These are phyloP conservation scores for Talaromyces trachyspermus DNA, from an alignment of 495 filamentous ascomycete species.

Conservation along the genomic window DNA sequence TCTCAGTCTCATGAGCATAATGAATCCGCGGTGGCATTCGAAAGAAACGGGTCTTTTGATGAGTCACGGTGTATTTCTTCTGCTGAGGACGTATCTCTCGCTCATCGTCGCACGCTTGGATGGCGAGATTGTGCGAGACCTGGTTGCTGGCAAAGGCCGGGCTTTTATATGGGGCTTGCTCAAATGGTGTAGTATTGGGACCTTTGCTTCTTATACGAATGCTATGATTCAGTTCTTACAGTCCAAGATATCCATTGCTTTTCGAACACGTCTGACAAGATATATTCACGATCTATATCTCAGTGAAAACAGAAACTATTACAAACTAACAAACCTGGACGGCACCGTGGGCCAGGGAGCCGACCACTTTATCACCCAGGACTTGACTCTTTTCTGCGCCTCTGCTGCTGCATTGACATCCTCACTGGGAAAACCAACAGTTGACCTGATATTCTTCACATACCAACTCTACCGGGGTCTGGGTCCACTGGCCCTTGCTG, in stretches of 20 bases:
- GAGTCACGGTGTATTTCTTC: conserved; percentile 59
- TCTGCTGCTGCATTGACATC: conserved; percentile 92
- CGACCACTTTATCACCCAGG: conserved; percentile 97
- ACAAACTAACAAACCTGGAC: conserved; percentile 90
- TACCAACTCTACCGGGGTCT: conserved; percentile 91
- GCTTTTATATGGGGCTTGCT: conserved; percentile 81
- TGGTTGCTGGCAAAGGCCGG: conserved; percentile 88
- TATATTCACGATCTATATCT: conserved; percentile 98
- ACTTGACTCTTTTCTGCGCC: conserved; percentile 89
- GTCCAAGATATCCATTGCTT: conserved; percentile 95
- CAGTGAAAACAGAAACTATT: conserved; percentile 89
- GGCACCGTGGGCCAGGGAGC: conserved; percentile 85
- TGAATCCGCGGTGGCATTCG: conserved; percentile 90
- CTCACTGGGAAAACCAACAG: conserved; percentile 89
- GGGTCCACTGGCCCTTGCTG: conserved; percentile 79
- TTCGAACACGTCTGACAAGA: conserved; percentile 88
- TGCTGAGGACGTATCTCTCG: conserved; percentile 89
- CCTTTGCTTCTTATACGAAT: conserved; percentile 83
- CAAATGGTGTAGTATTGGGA: conserved; percentile 71
- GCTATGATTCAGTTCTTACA: conserved; percentile 98
- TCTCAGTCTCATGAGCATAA: conserved; percentile 88
- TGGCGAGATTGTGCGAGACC: conserved; percentile 90
- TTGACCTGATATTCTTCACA: conserved; percentile 94
- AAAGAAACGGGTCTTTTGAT: conserved; percentile 89
- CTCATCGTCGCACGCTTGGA: conserved; percentile 88